phyloP scores from a whole-genome alignment of 2,329 filamentous ascomycete species.

The Hypoxylon rubiginosum region DNA sequence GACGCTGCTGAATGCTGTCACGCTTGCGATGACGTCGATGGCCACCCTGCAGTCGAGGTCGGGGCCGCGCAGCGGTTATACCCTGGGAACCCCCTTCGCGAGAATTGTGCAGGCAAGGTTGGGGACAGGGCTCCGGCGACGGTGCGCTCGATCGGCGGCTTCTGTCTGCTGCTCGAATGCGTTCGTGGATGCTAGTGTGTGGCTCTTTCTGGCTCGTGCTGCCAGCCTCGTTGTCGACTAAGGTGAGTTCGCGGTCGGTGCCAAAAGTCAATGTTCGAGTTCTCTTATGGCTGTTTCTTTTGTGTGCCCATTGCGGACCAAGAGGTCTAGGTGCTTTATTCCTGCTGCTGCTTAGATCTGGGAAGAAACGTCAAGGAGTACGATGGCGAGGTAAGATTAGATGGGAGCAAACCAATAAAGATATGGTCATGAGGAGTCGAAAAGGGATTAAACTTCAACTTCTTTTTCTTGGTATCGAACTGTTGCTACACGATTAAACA shows the following conservation, averaged over 20 bases:
- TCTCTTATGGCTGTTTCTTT: too few species aligned
- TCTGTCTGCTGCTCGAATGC: slow-evolving; percentile 29
- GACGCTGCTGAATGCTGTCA: too few species aligned
- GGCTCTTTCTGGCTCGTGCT: background rate
- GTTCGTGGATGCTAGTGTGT: background rate
- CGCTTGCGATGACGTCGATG: too few species aligned
- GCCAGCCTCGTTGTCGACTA: background rate
- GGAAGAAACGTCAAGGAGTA: background rate
- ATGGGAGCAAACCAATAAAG: background rate
- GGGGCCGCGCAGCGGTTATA: background rate
- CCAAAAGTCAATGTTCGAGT: too few species aligned
- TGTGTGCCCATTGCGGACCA: background rate
- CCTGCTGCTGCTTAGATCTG: background rate
- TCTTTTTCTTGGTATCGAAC: background rate
- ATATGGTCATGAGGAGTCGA: background rate
- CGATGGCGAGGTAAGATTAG: background rate
- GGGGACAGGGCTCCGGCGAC: slow-evolving; percentile 43
- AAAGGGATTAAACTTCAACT: background rate
- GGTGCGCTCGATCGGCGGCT: slow-evolving; percentile 42
- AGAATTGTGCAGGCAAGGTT: background rate
- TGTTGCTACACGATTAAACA: slow-evolving; percentile 35
- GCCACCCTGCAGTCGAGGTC: background rate
- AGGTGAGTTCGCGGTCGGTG: background rate
- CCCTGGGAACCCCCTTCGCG: background rate
- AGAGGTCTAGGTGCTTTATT: background rate